These are phyloP conservation scores for Boletus edulis DNA, from an alignment of 768 basidiomycete genomes.

Conservation along the genomic window DNA sequence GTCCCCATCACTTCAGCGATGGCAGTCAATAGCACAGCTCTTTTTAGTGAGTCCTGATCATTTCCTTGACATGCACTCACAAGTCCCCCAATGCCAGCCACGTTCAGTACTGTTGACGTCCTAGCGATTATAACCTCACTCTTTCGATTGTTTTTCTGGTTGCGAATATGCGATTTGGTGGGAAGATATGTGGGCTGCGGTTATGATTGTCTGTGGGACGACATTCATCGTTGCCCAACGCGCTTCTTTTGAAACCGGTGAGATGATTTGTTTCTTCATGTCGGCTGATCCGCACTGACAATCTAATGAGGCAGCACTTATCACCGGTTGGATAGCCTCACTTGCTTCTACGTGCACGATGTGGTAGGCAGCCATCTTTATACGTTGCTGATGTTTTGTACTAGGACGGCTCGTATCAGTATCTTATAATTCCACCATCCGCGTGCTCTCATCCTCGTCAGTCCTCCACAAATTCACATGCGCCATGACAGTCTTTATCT, in stretches of 20 bases:
- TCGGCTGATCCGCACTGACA: not conserved
- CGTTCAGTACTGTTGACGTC: not conserved
- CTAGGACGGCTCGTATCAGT: not conserved
- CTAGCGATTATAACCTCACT: conserved; percentile 7
- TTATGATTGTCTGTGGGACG: not conserved
- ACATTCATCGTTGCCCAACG: not conserved
- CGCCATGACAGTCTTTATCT: not conserved
- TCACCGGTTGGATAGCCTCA: not conserved
- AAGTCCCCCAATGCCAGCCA: not conserved
- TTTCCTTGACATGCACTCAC: not conserved
- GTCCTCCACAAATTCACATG: not conserved
- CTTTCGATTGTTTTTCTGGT: conserved; percentile 14
- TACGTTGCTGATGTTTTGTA: not conserved
- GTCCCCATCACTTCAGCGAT: not conserved
- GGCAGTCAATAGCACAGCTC: not conserved
- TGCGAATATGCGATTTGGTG: conserved; percentile 22
- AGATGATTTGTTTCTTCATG: not conserved
- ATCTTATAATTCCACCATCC: not conserved
- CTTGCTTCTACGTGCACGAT: not conserved
- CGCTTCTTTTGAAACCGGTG: not conserved
- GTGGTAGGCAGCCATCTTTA: not conserved
- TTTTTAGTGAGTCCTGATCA: not conserved
- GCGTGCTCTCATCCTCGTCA: too few species aligned
- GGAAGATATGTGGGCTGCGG: conserved; percentile 23
- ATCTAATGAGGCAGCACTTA: not conserved